A percentile compares a stretch with the other conserved stretches of the same genome.
Conservation (phyloP, 2,329 filamentous ascomycete species). For the Fusarium sarcochroum region DNA sequence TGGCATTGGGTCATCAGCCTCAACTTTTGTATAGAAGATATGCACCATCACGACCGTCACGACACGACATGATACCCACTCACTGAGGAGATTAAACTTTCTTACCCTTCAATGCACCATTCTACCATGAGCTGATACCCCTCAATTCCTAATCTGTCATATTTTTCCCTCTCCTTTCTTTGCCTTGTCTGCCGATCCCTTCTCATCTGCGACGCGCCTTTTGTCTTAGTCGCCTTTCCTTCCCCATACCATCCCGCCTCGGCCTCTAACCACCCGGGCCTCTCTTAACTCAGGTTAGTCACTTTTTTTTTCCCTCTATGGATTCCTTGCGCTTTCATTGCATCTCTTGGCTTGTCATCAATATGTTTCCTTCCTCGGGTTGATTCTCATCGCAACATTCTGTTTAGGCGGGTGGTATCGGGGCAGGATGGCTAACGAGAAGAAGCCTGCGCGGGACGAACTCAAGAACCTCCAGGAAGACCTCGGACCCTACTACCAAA, state of each 20-base stretch:
- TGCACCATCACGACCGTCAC: constrained; percentile 34
- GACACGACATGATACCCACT: constrained; percentile 41
- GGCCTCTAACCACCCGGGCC: constrained; percentile 38
- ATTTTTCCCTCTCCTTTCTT: constrained; percentile 2
- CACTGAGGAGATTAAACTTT: constrained; percentile 31
- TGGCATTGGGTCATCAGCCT: constrained; percentile 32
- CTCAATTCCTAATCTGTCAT: not conserved
- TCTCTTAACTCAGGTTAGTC: constrained; percentile 42
- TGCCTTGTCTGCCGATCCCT: constrained; percentile 28
- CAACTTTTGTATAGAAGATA: constrained; percentile 18
- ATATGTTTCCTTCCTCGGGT: constrained; percentile 44
- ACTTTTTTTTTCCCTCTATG: constrained; percentile 20
- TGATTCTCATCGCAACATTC: constrained; percentile 51
- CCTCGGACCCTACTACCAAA: constrained; percentile 53
- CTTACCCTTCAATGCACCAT: constrained; percentile 13
- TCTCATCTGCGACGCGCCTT: constrained; percentile 38
- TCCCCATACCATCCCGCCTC: constrained; percentile 46
- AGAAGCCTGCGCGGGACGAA: constrained; percentile 52
- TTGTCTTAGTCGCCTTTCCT: constrained; percentile 41
- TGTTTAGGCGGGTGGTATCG: constrained; percentile 50
- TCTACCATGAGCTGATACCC: constrained; percentile 33
- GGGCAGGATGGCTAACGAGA: constrained; percentile 54
- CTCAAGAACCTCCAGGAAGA: constrained; percentile 54
- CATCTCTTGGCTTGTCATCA: constrained; percentile 20
- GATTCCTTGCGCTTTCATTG: constrained; percentile 15